Evolutionary conservation across 495 filamentous ascomycete species (phyloP).

Genomic region (Zalerion maritima): DNA sequence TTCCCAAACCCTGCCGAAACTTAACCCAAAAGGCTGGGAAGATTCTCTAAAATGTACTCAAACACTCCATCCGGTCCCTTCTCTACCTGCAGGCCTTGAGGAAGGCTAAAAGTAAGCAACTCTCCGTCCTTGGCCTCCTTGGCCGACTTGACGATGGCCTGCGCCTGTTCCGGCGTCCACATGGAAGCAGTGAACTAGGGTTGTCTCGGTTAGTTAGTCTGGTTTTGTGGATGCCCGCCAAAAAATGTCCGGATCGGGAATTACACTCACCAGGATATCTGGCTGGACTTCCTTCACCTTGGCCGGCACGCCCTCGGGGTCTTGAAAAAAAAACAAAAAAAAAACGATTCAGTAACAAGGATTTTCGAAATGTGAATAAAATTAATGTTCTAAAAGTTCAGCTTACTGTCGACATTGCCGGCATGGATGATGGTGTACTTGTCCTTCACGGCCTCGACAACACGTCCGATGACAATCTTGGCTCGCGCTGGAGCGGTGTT

Average conservation of each 20-base stretch:
- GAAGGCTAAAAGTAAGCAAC: conserved; percentile 46
- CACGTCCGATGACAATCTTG: conserved; percentile 41
- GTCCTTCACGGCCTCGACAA: conserved; percentile 43
- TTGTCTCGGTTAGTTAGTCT: conserved; percentile 4
- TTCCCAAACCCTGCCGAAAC: no score
- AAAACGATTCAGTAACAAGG: not conserved
- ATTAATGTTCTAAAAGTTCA: not conserved
- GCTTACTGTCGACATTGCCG: conserved; percentile 42
- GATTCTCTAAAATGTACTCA: conserved; percentile 45
- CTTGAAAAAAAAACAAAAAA: conserved; percentile 10
- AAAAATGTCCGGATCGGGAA: not conserved
- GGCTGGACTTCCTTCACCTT: conserved; percentile 36
- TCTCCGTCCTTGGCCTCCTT: conserved; percentile 31
- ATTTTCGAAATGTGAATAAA: not conserved
- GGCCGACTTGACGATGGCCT: conserved; percentile 40
- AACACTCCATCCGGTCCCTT: conserved; percentile 51
- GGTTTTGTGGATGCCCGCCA: conserved; percentile 5
- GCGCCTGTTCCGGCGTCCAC: conserved; percentile 47
- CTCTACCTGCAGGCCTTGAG: conserved; percentile 48
- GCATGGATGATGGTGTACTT: conserved; percentile 44
- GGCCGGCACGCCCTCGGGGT: conserved; percentile 34
- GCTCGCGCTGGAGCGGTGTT: conserved; percentile 56
- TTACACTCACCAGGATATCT: conserved; percentile 30
- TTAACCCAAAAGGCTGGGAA: conserved; percentile 33
- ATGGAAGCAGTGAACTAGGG: conserved; percentile 50